These are phyloP conservation scores for Aegilops sharonensis DNA, from an alignment of 176 grass and related monocot species.

Conservation along the genomic window DNA sequence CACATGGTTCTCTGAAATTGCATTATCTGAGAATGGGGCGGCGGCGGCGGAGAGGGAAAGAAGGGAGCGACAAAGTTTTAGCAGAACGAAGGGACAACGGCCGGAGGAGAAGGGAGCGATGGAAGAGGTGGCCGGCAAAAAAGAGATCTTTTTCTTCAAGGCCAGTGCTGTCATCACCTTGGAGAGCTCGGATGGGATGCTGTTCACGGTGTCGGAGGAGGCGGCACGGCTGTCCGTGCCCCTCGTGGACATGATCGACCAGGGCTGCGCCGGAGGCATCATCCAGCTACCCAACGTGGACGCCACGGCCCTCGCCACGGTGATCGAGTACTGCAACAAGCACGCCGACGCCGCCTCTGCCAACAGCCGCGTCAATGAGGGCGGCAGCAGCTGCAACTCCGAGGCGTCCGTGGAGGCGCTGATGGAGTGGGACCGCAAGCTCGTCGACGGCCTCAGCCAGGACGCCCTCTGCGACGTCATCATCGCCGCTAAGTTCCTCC, in stretches of 20 bases:
- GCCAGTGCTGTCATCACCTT: neutral
- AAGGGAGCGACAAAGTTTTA: neutral
- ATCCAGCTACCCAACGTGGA: neutral
- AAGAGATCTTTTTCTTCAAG: neutral
- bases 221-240: neutral
- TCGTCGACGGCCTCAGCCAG: too few species aligned
- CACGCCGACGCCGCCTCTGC: neutral
- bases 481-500: too few species aligned
- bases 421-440: too few species aligned
- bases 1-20: neutral
- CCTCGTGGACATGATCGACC: neutral
- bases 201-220: neutral
- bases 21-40: neutral
- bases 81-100: neutral
- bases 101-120: neutral
- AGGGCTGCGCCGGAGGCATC: neutral
- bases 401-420: too few species aligned
- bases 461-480: neutral
- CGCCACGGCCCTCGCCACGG: neutral
- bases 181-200: neutral
- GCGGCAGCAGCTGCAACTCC: too few species aligned
- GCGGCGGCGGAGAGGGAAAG: neutral
- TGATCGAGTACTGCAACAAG: neutral
- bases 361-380: neutral
- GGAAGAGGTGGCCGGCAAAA: neutral